These are phyloP conservation scores for Alternaria sp. DNA, from an alignment of 2,329 filamentous ascomycete genomes.

Conservation along the genomic window DNA sequence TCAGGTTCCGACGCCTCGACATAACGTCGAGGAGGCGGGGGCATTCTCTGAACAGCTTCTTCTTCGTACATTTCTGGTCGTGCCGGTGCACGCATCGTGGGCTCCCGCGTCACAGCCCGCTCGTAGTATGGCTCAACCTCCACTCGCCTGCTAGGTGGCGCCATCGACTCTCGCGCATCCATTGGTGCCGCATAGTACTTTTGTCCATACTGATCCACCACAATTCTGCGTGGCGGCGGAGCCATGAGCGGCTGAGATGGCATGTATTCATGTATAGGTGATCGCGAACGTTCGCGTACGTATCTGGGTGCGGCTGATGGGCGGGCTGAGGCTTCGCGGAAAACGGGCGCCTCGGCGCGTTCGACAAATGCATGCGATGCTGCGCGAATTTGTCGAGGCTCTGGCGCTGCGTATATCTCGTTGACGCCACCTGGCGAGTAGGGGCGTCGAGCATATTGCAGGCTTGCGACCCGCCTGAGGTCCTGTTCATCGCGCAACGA, in stretches of 20 bases:
- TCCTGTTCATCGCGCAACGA: conserved; percentile 54
- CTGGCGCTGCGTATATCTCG: conserved; percentile 49
- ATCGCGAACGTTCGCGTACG: conserved; percentile 51
- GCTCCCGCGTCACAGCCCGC: conserved; percentile 60
- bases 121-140: conserved; percentile 71
- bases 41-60: conserved; percentile 47
- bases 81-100: conserved; percentile 57
- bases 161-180: conserved; percentile 61
- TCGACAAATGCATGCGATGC: conserved; percentile 53
- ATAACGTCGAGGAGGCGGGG: conserved; percentile 56
- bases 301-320: conserved; percentile 47
- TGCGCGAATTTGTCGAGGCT: conserved; percentile 47
- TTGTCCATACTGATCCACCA: conserved; percentile 83
- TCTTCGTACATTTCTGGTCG: conserved; percentile 58
- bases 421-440: conserved; percentile 45
- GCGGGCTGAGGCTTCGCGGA: conserved; percentile 48
- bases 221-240: conserved; percentile 66
- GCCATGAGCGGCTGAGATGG: conserved; percentile 51
- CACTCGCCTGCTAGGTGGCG: conserved; percentile 55
- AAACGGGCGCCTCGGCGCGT: conserved; percentile 43
- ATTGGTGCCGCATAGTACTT: conserved; percentile 70
- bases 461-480: conserved; percentile 55
- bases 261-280: conserved; percentile 49
- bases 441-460: conserved; percentile 55
- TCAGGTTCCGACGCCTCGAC: conserved; percentile 68